These are phyloP conservation scores for Buddleja alternifolia DNA, from an alignment of 257 asterid genomes.

Conservation along the genomic window DNA sequence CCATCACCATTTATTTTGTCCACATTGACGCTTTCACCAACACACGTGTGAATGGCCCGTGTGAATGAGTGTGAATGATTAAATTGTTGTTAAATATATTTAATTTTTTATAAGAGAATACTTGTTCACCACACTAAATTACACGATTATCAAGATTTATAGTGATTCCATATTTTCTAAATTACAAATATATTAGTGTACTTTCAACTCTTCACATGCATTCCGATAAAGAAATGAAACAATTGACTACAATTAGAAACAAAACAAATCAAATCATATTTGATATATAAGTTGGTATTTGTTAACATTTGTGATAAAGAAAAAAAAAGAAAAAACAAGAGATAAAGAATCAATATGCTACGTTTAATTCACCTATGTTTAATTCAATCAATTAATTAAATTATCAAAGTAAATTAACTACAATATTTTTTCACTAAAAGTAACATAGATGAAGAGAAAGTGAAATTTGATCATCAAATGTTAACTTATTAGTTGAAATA, in stretches of 20 bases:
- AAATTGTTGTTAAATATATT: not conserved
- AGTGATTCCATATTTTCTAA: not conserved
- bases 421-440: too few relatives aligned
- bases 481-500: too few relatives aligned
- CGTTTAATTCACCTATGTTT: too few relatives aligned
- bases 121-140: not conserved
- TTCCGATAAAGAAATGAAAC: not conserved
- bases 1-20: not conserved
- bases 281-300: too few relatives aligned
- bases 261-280: too few relatives aligned
- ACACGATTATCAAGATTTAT: constrained; percentile 6
- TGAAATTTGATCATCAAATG: too few relatives aligned
- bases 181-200: not conserved
- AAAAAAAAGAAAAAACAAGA: too few relatives aligned
- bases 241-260: not conserved
- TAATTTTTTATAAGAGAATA: not conserved
- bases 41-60: constrained; percentile 36
- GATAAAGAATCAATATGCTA: too few relatives aligned
- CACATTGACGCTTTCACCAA: not conserved
- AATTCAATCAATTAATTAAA: too few relatives aligned
- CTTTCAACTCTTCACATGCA: constrained; percentile 25
- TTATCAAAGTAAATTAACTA: too few relatives aligned
- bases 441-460: too few relatives aligned
- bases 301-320: too few relatives aligned
- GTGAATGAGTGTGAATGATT: constrained; percentile 27